Base-by-base conservation (phyloP, 306 rosid species). In the Quercus mongolica region DNA sequence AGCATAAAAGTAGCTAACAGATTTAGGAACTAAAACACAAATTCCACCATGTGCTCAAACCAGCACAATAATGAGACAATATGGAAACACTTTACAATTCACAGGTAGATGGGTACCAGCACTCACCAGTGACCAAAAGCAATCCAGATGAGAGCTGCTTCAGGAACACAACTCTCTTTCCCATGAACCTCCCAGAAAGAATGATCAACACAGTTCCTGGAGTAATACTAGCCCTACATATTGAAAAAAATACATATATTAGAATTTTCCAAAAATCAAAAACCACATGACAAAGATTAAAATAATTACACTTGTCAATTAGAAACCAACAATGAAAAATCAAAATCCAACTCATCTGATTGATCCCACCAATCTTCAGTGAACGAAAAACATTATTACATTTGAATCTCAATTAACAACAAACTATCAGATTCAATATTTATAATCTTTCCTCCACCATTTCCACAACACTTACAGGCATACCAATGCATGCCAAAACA, bases 131-230 rank as follows among this genome's bases (percentile, higher is more conserved):
- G 19, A 89, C 91, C 71, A 91, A 87, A 79, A 91, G 93, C 86
- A 91, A 84, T 7, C 96, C 96, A 58, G 96, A 91, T 11, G 92
- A 79, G 28, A 91, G 89, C 87, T 91, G 96, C 83, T 91, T 91
- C 85, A 91, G 67, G 78, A 89, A 91, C 59, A 89, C 93, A 1
- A 87, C 96, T 61, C 96, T 80, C 83, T 87, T 91, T 69, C 96
- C 96, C 87, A 84, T 91, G 81, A 89, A 91, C 79, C 96, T 87
- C 35, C 96, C 96, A 46, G 93, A 88, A 74, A 89, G 93, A 74
- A 91, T 78, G 30, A 91, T 91, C 73, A 91, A 62, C 75, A 91
- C 95, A 8, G 90, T 89, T 4, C 95, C 92, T 0, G 95, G 90
- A 49, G 90, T 85, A 79, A 91, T 85, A 76, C 92, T 89, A 18